Evolutionary conservation across 208 protist species (phyloP).

Genomic region (Leptomonas seymouri): DNA sequence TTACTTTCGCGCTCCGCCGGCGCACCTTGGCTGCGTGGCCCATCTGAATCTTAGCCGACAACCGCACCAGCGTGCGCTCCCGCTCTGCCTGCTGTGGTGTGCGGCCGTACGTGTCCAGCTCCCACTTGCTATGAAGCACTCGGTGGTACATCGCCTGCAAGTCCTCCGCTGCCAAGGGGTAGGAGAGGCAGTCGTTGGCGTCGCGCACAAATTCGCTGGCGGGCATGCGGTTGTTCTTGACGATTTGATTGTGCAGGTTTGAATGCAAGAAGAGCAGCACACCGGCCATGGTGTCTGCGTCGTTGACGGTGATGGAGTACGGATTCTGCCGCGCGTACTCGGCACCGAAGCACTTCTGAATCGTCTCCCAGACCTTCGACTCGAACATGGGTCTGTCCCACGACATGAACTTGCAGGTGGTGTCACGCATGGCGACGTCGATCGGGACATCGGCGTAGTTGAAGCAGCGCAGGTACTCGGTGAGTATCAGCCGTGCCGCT

Average conservation of each 20-base stretch:
- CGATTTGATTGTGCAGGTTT: slow-evolving; percentile 80
- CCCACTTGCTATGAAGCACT: slow-evolving; percentile 67
- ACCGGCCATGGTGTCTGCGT: slow-evolving; percentile 84
- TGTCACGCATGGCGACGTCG: slow-evolving; percentile 85
- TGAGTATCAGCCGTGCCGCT: slow-evolving; percentile 53
- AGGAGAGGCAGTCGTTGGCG: slow-evolving; percentile 73
- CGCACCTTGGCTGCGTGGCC: slow-evolving; percentile 28
- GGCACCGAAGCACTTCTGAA: slow-evolving; percentile 77
- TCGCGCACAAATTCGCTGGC: slow-evolving; percentile 63
- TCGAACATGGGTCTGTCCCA: slow-evolving; percentile 91
- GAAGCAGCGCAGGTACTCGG: slow-evolving; percentile 81
- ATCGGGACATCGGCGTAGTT: slow-evolving; percentile 71
- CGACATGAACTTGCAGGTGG: slow-evolving; percentile 88
- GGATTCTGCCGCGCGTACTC: slow-evolving; percentile 84
- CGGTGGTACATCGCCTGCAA: slow-evolving; percentile 80
- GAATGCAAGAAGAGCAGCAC: slow-evolving; percentile 90
- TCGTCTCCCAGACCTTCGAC: slow-evolving; percentile 82
- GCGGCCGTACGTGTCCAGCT: slow-evolving; percentile 67
- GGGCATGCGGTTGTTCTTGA: slow-evolving; percentile 57
- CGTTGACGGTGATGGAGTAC: slow-evolving; percentile 54
- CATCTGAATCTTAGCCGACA: slow-evolving; percentile 44
- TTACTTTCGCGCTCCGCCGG: slow-evolving; percentile 14
- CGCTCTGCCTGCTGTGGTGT: slow-evolving; percentile 74
- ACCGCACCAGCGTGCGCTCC: slow-evolving; percentile 28
- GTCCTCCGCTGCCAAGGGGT: slow-evolving; percentile 62